Conservation (phyloP, 2,329 filamentous ascomycete genomes). For the Stylonectria norvegica region DNA sequence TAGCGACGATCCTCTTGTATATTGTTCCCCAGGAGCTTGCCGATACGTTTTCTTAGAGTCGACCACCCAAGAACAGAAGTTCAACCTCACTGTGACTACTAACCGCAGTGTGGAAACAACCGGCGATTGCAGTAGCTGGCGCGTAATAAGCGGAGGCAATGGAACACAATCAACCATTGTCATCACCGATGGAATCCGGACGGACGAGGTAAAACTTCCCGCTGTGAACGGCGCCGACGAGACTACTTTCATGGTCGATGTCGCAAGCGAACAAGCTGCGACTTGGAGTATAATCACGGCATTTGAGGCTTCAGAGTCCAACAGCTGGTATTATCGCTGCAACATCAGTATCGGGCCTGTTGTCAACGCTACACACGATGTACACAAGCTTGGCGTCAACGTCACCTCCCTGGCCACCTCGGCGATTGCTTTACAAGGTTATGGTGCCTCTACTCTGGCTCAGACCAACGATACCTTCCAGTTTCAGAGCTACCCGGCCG, state of each 20-base stretch:
- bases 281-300: slow-evolving; percentile 32
- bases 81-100: not conserved
- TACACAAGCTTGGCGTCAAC: slow-evolving; percentile 33
- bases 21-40: not conserved
- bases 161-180: slow-evolving; percentile 27
- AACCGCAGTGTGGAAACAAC: slow-evolving; percentile 10
- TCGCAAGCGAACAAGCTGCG: slow-evolving; percentile 17
- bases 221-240: slow-evolving; percentile 31
- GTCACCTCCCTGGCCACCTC: slow-evolving; percentile 34
- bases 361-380: slow-evolving; percentile 32
- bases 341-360: slow-evolving; percentile 36
- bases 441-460: slow-evolving; percentile 24
- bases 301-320: slow-evolving; percentile 35
- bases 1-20: not conserved
- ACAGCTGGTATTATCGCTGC: slow-evolving; percentile 42
- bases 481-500: slow-evolving; percentile 40
- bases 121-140: slow-evolving; percentile 30
- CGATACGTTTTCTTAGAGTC: not conserved
- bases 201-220: slow-evolving; percentile 23
- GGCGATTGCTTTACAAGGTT: slow-evolving; percentile 42
- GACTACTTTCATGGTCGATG: slow-evolving; percentile 37
- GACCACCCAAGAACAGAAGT: not conserved
- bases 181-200: slow-evolving; percentile 23
- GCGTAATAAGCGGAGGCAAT: slow-evolving; percentile 31
- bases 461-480: slow-evolving; percentile 6